Base-by-base conservation (phyloP, 176 grass and related monocot genomes). In the Musa acuminata region DNA sequence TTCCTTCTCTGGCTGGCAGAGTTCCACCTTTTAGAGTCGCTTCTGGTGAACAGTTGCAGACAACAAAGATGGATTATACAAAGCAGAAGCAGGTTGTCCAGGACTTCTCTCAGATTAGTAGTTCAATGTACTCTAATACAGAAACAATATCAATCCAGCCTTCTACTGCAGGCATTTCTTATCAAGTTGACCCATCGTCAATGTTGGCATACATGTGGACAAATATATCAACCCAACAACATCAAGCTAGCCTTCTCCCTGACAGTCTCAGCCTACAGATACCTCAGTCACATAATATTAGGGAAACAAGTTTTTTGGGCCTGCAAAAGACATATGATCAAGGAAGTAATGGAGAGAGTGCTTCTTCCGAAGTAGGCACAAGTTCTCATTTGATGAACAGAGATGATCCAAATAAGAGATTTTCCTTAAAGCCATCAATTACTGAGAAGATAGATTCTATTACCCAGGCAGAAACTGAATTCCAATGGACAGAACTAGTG, bases 381-480 rank as follows among this genome's bases (percentile, higher is more conserved):
- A 26, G 69, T 64, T 72, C 53, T 79, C 7, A 73, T 73, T 13
- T 64, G 25, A 55, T 53, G 73, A n/a, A 73, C 66, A 85, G 79
- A 70, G 74, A 67, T 48, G 64, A 81, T 69, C 24, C 71, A 81
- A 49, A 49, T 64, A 52, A 55, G 49, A 43, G 43, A 2, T 22
- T 51, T 51, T 63, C 22, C 21, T 52, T 24, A 64, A 72, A 73
- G 49, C 26, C n/a, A 50, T 14, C 12, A 65, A 13, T 3, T 1
- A 26, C 11, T 64, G 84, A 82, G 66, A 82, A 89, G 58, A 82
- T 70, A 74, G 77, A 62, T 52, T 82, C 79, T 74, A 72, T 53
- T 72, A 64, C 72, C 4, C 80, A 87, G 68, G 89, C 80, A 13
- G 85, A 83, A 64, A 43, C 35, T 43, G 86, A 87, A 83, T 43